Evolutionary conservation across 1,139 yeast genomes (phyloP).

Genomic region (Scheffersomyces segobiensis): DNA sequence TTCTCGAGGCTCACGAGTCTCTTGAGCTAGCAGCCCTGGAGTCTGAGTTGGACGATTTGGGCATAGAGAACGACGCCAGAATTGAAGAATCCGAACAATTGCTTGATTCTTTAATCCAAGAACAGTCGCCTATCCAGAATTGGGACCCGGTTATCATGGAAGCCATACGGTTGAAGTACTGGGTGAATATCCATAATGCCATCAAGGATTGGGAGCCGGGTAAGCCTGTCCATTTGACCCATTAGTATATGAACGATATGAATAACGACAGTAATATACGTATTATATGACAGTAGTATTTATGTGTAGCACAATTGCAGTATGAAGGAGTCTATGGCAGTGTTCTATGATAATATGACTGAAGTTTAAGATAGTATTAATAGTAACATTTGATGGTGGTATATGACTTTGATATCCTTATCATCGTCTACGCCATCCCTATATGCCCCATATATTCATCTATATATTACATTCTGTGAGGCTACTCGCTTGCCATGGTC

Average conservation of each 20-base stretch:
- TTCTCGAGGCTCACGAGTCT: constrained; percentile 79
- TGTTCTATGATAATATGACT: no score
- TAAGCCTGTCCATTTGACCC: constrained; percentile 62
- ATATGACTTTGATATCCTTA: neutral
- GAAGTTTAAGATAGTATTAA: no score
- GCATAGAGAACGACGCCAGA: constrained; percentile 55
- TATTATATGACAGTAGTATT: neutral
- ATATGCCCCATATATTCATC: neutral
- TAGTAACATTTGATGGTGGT: neutral
- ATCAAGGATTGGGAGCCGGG: constrained; percentile 80
- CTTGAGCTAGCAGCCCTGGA: constrained; percentile 63
- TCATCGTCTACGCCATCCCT: neutral
- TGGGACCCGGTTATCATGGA: constrained; percentile 62
- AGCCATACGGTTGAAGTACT: constrained; percentile 76
- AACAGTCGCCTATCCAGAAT: constrained; percentile 35
- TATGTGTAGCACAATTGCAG: neutral
- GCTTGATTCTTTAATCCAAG: constrained; percentile 29
- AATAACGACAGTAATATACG: constrained; percentile 2
- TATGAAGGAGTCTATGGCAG: no score
- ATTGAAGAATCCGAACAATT: constrained; percentile 40
- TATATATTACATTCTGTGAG: neutral
- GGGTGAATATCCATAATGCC: constrained; percentile 76
- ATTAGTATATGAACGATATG: constrained; percentile 26
- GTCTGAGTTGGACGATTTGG: constrained; percentile 55
- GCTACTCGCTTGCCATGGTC: constrained; percentile 48